Conservation (phyloP, 768 basidiomycete species). For the Kwoniella pini region DNA sequence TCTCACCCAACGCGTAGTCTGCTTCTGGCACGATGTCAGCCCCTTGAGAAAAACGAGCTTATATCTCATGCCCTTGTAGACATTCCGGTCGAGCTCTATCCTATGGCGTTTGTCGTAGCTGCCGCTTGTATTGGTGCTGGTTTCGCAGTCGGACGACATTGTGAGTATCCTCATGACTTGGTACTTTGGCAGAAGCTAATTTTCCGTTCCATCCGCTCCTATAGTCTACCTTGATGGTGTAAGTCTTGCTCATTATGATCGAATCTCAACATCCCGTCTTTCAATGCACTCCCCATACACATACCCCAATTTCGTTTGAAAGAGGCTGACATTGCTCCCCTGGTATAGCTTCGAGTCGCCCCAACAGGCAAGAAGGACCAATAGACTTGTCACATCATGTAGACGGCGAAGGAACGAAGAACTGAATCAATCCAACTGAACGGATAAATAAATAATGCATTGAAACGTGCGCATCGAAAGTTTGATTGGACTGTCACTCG, state of each 20-base stretch:
- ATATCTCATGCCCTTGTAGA: constrained; percentile 23
- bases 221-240: constrained; percentile 50
- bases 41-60: too few relatives aligned
- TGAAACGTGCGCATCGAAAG: too few relatives aligned
- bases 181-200: constrained; percentile 1
- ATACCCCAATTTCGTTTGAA: too few relatives aligned
- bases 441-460: background rate
- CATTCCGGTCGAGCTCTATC: constrained; percentile 54
- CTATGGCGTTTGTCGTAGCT: constrained; percentile 50
- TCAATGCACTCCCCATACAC: too few relatives aligned
- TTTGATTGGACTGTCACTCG: too few relatives aligned
- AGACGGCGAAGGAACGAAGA: background rate
- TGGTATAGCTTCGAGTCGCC: constrained; percentile 34
- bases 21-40: background rate
- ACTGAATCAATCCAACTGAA: background rate
- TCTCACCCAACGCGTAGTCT: background rate
- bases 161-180: constrained; percentile 18
- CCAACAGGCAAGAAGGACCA: constrained; percentile 27
- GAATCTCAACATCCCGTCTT: background rate
- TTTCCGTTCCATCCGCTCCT: background rate
- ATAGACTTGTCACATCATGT: background rate
- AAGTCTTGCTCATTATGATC: constrained; percentile 16
- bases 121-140: constrained; percentile 49
- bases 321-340: constrained; percentile 1
- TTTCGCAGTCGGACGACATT: constrained; percentile 41